phyloP scores from a whole-genome alignment of 306 rosid genomes.

The Fragaria vesca region DNA sequence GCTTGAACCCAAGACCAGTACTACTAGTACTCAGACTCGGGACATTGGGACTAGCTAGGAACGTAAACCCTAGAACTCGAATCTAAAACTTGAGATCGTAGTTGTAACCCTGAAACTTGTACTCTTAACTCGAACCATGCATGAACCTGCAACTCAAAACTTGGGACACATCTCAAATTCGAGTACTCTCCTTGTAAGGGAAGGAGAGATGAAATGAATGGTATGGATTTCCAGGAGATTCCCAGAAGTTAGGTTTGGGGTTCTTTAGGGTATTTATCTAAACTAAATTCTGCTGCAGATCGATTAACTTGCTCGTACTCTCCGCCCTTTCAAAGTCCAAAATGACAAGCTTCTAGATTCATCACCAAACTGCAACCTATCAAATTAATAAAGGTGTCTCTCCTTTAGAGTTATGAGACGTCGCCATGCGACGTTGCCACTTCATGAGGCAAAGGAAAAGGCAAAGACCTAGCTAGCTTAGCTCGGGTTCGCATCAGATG shows the following conservation, averaged over 20 bases:
- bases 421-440: conserved; percentile 64
- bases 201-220: too few relatives aligned
- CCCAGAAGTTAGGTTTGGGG: not conserved
- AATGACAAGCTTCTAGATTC: not conserved
- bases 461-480: conserved; percentile 5
- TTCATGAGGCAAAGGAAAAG: conserved; percentile 46
- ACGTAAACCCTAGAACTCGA: not conserved
- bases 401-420: conserved; percentile 44
- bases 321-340: not conserved
- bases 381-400: conserved; percentile 21
- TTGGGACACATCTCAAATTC: not conserved
- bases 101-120: too few relatives aligned
- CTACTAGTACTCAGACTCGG: not conserved
- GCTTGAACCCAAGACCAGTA: not conserved
- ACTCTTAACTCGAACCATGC: too few relatives aligned
- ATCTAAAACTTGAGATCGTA: too few relatives aligned
- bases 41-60: not conserved
- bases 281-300: not conserved
- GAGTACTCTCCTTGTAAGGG: too few relatives aligned
- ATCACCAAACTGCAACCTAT: not conserved
- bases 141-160: not conserved
- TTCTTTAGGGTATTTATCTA: not conserved
- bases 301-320: too few relatives aligned
- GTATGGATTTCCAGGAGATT: too few relatives aligned
- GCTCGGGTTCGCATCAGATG: conserved; percentile 43